phyloP scores from a whole-genome alignment of 805 yeast species.

The Nakazawaea anatomiae region DNA sequence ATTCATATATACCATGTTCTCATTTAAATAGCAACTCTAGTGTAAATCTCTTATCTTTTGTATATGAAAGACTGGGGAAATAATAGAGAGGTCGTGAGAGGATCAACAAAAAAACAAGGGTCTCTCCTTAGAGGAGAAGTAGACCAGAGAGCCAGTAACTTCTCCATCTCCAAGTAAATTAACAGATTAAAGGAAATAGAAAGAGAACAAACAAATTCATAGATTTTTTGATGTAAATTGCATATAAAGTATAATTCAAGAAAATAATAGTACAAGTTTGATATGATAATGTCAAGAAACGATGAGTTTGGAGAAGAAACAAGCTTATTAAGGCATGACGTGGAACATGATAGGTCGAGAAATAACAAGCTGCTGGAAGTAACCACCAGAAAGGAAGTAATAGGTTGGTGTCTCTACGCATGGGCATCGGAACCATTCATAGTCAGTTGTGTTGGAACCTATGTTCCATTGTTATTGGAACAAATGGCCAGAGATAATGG shows the following conservation, averaged over 20 bases:
- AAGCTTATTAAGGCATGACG: not conserved
- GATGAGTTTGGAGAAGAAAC: not conserved
- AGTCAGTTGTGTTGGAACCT: constrained; percentile 74
- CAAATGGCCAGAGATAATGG: constrained; percentile 71
- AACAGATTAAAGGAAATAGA: no score
- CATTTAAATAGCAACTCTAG: no score
- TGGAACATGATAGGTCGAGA: not conserved
- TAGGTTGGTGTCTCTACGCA: constrained; percentile 66
- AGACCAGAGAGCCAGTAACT: no score
- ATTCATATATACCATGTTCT: no score
- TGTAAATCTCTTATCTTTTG: no score
- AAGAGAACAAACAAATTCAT: no score
- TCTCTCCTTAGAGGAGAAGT: no score
- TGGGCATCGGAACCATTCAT: constrained; percentile 81
- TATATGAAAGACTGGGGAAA: no score
- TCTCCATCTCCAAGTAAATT: no score
- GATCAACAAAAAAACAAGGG: no score
- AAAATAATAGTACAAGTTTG: not conserved
- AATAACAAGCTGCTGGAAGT: not conserved
- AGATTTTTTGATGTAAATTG: no score
- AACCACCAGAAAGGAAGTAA: constrained; percentile 35
- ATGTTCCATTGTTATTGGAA: constrained; percentile 66
- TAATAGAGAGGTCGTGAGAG: no score
- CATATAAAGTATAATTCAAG: not conserved
- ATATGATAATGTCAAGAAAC: not conserved